phyloP scores from a whole-genome alignment of 2,329 filamentous ascomycete species.

The Volutella citrinella region DNA sequence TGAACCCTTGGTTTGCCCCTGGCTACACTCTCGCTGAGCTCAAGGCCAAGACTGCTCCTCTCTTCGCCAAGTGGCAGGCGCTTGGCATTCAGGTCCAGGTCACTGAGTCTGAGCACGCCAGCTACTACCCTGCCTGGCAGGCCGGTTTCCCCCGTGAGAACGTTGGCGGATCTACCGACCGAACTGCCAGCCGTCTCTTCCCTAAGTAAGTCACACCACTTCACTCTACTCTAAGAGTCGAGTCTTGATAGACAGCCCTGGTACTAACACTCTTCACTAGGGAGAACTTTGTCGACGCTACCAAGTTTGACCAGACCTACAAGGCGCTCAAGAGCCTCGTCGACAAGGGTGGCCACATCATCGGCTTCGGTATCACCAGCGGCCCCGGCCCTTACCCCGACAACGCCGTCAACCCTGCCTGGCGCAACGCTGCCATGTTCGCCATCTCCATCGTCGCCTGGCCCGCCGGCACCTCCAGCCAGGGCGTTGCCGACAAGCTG shows the following conservation, averaged over 20 bases:
- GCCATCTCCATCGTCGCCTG: conserved; percentile 34
- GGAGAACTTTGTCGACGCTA: conserved; percentile 15
- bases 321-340: conserved; percentile 36
- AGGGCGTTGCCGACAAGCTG: conserved; percentile 12
- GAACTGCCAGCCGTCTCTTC: conserved; percentile 21
- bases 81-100: conserved; percentile 12
- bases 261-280: neutral
- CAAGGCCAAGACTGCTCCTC: conserved; percentile 7
- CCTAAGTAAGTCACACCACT: conserved; percentile 8
- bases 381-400: conserved; percentile 30
- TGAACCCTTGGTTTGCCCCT: conserved; percentile 22
- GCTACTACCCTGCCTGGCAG: conserved; percentile 19
- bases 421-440: conserved; percentile 41
- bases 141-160: conserved; percentile 16
- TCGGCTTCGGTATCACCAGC: conserved; percentile 38
- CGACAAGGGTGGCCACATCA: conserved; percentile 38
- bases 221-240: too few species aligned
- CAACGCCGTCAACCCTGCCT: conserved; percentile 47
- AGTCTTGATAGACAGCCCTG: too few species aligned
- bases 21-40: conserved; percentile 16
- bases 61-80: conserved; percentile 11
- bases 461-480: conserved; percentile 14
- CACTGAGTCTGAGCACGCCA: conserved; percentile 15
- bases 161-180: conserved; percentile 11
- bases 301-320: conserved; percentile 32